A percentile compares a stretch with the other conserved stretches of the same genome.
phyloP scores from a whole-genome alignment of 1,284 basidiomycete genomes.

The Schizopora paradoxa region DNA sequence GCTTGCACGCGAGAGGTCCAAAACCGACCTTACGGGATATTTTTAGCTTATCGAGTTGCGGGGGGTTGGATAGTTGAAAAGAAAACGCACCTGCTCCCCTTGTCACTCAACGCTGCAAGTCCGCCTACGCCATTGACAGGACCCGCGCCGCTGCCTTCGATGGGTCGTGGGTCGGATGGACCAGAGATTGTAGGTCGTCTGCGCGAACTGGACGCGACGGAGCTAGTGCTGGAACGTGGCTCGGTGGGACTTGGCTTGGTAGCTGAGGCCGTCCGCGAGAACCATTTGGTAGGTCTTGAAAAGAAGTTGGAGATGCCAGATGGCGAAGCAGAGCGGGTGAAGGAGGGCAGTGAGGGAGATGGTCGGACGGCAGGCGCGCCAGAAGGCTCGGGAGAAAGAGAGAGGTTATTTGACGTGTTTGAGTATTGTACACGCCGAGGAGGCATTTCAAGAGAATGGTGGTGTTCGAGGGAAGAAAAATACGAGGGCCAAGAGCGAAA shows the following conservation, averaged over 20 bases:
- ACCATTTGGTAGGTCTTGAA: slow-evolving; percentile 45
- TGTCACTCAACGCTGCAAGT: slow-evolving; percentile 28
- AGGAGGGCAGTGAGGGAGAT: slow-evolving; percentile 19
- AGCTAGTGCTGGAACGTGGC: slow-evolving; percentile 50
- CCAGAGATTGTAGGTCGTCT: slow-evolving; percentile 76
- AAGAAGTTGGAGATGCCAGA: slow-evolving; percentile 38
- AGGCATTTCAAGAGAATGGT: no score
- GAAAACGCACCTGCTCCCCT: slow-evolving; percentile 44
- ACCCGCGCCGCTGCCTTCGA: slow-evolving; percentile 42
- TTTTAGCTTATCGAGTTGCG: neutral
- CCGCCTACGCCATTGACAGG: slow-evolving; percentile 27
- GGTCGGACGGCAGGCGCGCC: slow-evolving; percentile 8
- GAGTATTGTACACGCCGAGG: neutral
- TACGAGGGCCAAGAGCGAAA: no score
- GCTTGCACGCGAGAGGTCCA: slow-evolving; percentile 52
- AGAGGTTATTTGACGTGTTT: slow-evolving; percentile 10
- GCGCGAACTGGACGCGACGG: slow-evolving; percentile 24
- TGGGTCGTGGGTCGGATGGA: slow-evolving; percentile 73
- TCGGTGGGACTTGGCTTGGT: slow-evolving; percentile 34
- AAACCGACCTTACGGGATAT: slow-evolving; percentile 48
- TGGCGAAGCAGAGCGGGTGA: slow-evolving; percentile 31
- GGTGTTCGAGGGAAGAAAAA: no score
- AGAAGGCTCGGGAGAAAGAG: slow-evolving; percentile 3
- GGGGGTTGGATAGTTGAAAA: neutral
- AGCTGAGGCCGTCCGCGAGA: slow-evolving; percentile 36